A percentile compares a stretch with the other conserved stretches of the same genome.
Conservation (phyloP, 78 protist genomes). For the Pelomyxa schiedti region DNA sequence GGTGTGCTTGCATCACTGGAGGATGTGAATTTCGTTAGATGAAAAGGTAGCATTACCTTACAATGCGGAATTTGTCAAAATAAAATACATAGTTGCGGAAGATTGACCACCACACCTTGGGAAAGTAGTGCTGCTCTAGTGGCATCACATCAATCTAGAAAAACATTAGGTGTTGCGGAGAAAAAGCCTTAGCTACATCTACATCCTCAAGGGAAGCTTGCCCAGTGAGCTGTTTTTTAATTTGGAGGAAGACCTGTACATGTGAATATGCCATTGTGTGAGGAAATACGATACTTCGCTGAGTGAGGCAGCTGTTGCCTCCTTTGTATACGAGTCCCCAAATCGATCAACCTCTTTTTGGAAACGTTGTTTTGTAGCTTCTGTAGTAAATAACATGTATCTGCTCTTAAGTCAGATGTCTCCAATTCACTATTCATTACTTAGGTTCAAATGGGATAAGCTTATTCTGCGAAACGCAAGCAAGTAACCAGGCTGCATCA, state of each 20-base stretch:
- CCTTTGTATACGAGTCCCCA: conserved; percentile 42
- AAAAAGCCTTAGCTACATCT: too few relatives aligned
- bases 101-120: not conserved
- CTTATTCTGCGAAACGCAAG: conserved; percentile 9
- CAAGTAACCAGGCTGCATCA: conserved; percentile 21
- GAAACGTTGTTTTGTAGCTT: conserved; percentile 7
- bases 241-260: conserved; percentile 11
- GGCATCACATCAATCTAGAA: not conserved
- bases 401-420: not conserved
- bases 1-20: too few relatives aligned
- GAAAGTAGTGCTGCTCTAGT: not conserved
- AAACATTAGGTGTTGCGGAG: too few relatives aligned
- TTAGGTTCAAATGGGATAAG: conserved; percentile 42
- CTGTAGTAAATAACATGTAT: conserved; percentile 43
- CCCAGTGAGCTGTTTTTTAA: conserved; percentile 8
- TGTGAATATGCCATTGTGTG: not conserved
- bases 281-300: conserved; percentile 13
- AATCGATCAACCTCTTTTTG: conserved; percentile 13
- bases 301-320: conserved; percentile 1
- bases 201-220: too few relatives aligned
- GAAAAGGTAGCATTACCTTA: not conserved
- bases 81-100: not conserved
- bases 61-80: not conserved
- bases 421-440: not conserved
- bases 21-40: too few relatives aligned